These are phyloP conservation scores for Hanseniaspora uvarum DNA, from an alignment of 1,139 yeast genomes.

Conservation along the genomic window DNA sequence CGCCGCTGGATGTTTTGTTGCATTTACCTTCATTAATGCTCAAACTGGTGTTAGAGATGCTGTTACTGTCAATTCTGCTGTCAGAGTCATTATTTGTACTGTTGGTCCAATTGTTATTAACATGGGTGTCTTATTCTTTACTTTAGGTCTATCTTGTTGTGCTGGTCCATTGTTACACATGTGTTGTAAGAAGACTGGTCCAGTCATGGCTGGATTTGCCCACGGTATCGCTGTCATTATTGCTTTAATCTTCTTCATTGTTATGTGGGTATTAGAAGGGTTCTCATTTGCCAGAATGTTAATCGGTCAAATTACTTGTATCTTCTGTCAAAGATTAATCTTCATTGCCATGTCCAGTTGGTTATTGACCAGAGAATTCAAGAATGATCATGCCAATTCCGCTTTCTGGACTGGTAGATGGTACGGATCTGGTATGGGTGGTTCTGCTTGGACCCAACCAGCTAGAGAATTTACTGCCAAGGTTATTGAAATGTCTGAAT, in stretches of 20 bases:
- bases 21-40: slow-evolving; percentile 87
- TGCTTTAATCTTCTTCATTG: slow-evolving; percentile 77
- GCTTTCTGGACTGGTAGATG: slow-evolving; percentile 99
- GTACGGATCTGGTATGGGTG: slow-evolving; percentile 91
- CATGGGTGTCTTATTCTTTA: slow-evolving; percentile 69
- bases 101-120: slow-evolving; percentile 86
- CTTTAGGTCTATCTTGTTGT: slow-evolving; percentile 82
- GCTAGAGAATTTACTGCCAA: slow-evolving; percentile 91
- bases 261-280: slow-evolving; percentile 95
- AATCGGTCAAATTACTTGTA: slow-evolving; percentile 74
- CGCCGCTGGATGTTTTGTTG: slow-evolving; percentile 85
- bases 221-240: slow-evolving; percentile 88
- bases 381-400: slow-evolving; percentile 90
- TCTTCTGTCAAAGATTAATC: slow-evolving; percentile 77
- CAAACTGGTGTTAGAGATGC: slow-evolving; percentile 80
- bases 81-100: slow-evolving; percentile 80
- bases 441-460: slow-evolving; percentile 95
- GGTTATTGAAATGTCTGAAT: slow-evolving; percentile 86
- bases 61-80: slow-evolving; percentile 59
- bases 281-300: slow-evolving; percentile 81
- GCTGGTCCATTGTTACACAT: slow-evolving; percentile 90
- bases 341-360: slow-evolving; percentile 75
- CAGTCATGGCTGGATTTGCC: slow-evolving; percentile 93
- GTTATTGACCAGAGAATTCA: slow-evolving; percentile 88
- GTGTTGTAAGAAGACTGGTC: slow-evolving; percentile 97